phyloP scores from a whole-genome alignment of 1,284 basidiomycete species.

The Microbotryum violaceum region DNA sequence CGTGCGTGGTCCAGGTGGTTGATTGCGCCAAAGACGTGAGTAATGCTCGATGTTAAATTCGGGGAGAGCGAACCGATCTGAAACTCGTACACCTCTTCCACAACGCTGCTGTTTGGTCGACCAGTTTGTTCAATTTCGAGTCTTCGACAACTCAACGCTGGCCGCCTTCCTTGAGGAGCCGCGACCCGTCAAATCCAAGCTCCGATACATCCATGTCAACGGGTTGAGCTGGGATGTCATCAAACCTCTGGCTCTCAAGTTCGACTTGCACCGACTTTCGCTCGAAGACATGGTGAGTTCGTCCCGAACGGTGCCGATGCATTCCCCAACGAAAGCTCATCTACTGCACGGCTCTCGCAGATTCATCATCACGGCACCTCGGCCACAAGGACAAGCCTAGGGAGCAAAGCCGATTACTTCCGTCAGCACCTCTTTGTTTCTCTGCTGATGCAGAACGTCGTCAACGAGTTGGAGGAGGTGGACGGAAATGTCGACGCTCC shows the following conservation, averaged over 20 bases:
- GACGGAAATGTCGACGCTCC: not conserved
- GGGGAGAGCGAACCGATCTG: not conserved
- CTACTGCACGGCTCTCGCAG: too few species aligned
- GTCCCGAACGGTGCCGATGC: conserved; percentile 24
- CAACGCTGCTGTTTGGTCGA: not conserved
- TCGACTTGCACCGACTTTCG: conserved; percentile 60
- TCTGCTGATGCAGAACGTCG: conserved; percentile 54
- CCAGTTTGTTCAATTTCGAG: conserved; percentile 44
- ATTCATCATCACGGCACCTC: conserved; percentile 38
- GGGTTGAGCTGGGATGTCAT: conserved; percentile 65
- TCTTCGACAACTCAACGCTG: conserved; percentile 54
- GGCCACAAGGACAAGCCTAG: conserved; percentile 41
- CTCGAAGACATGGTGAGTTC: conserved; percentile 55
- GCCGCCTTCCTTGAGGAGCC: conserved; percentile 48
- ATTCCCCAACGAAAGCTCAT: conserved; percentile 35
- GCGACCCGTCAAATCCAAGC: conserved; percentile 51
- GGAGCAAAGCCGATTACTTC: conserved; percentile 64
- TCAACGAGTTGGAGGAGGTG: conserved; percentile 34
- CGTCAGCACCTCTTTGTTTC: conserved; percentile 58
- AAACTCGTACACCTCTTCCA: not conserved
- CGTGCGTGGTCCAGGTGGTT: conserved; percentile 16
- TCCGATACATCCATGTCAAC: conserved; percentile 63
- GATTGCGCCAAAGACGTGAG: conserved; percentile 9
- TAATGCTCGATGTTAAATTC: too few species aligned
- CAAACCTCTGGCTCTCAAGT: conserved; percentile 55